Base-by-base conservation (phyloP, 2,329 filamentous ascomycete genomes). In the Blastomyces gilchristii region DNA sequence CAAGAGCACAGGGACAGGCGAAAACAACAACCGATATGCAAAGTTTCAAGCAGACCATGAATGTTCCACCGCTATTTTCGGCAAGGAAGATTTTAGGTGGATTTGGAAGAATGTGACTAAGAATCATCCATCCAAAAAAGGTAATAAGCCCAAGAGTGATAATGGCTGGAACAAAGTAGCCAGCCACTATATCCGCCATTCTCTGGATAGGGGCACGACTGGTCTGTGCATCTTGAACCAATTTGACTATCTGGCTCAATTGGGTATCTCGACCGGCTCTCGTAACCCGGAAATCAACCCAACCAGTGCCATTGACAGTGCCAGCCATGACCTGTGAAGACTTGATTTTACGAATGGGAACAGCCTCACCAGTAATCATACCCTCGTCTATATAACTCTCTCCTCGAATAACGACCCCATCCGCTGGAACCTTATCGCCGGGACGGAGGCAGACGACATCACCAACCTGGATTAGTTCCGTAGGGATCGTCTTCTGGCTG, bases 21-120 rank as follows among this genome's bases (percentile, higher is more conserved):
- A 99, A 97, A 25, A 97, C 94, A 71, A 99, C 96, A 68, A 99
- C 94, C 0, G 94, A 96, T 69, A 99, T 99, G 77, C 94, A 97
- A 18, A 99, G 86, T 79, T 97, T 95, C 67, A 97, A 81, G 73
- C 94, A 99, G 2, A 97, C 90, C 90, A 99, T 97, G 66, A 97
- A 80, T 73, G 90, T 93, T 63, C 94, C 94, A 65, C 94, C 94
- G 71, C 89, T 93, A 54, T 85, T 83, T 64, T 87, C 86, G 64
- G 89, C 82, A 34, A 88, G 78, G 76, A 99, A 99, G 67, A 97
- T 92, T 71, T 87, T 83, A 1, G 94, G 94, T n/a, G 93, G 93
- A 71, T 93, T 81, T 0, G 85, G 76, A 39, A 99, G 79, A 43
- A 91, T 82, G 71, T 97, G 93, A 74, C 91, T 96, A 14, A 99